These are phyloP conservation scores for Penicillium sp. DNA, from an alignment of 2,329 filamentous ascomycete species.

Conservation along the genomic window DNA sequence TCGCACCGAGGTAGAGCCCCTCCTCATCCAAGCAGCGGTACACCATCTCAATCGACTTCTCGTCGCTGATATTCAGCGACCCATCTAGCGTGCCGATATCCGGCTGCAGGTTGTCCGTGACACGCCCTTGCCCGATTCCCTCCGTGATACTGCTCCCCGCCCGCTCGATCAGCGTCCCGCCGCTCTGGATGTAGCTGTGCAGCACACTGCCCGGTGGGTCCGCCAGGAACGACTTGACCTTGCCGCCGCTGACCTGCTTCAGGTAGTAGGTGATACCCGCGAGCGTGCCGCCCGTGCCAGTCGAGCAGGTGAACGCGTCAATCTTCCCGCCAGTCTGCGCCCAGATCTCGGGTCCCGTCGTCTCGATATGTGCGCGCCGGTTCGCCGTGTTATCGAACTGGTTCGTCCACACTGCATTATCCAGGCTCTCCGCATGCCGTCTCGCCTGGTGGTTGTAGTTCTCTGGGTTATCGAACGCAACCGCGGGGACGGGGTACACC, in stretches of 20 bases:
- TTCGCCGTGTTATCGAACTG: slow-evolving; percentile 98
- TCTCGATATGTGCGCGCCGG: slow-evolving; percentile 91
- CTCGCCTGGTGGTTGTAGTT: slow-evolving; percentile 98
- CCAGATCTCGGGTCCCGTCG: slow-evolving; percentile 98
- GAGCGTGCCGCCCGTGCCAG: slow-evolving; percentile 88
- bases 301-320: slow-evolving; percentile 94
- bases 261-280: slow-evolving; percentile 87
- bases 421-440: slow-evolving; percentile 81
- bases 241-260: slow-evolving; percentile 78
- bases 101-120: slow-evolving; percentile 91
- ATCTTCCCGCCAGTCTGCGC: slow-evolving; percentile 82
- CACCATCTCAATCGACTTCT: slow-evolving; percentile 97
- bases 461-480: slow-evolving; percentile 89
- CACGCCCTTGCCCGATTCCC: slow-evolving; percentile 92
- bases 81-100: slow-evolving; percentile 86
- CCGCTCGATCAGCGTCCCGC: slow-evolving; percentile 81
- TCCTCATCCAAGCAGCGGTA: slow-evolving; percentile 96
- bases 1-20: slow-evolving; percentile 91
- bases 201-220: slow-evolving; percentile 94
- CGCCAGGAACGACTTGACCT: slow-evolving; percentile 85
- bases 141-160: slow-evolving; percentile 90
- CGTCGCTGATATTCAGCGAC: slow-evolving; percentile 82
- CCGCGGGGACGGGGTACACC: slow-evolving; percentile 93
- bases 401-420: slow-evolving; percentile 97
- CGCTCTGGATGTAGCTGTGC: slow-evolving; percentile 86